A percentile compares a stretch with the other conserved stretches of the same genome.
Evolutionary conservation across 2,329 filamentous ascomycete genomes (phyloP).

Genomic region (Botrytis porri): DNA sequence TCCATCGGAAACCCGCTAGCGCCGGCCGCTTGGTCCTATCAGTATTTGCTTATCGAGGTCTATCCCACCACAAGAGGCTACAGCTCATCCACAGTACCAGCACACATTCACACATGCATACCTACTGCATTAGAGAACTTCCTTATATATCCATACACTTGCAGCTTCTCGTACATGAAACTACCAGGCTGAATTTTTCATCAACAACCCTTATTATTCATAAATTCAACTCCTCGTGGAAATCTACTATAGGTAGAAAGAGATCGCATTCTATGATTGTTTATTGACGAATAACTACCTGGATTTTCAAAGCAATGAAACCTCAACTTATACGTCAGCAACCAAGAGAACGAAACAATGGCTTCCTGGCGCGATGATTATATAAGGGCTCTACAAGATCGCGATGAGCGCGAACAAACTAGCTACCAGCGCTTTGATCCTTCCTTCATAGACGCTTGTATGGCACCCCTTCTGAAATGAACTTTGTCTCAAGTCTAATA

Average conservation of each 20-base stretch:
- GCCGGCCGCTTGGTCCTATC: constrained; percentile 25
- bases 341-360: constrained; percentile 28
- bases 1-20: constrained; percentile 18
- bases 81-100: not conserved
- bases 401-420: constrained; percentile 65
- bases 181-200: not conserved
- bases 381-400: constrained; percentile 66
- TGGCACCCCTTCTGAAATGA: constrained; percentile 32
- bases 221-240: not conserved
- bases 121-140: not conserved
- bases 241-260: not conserved
- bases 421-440: constrained; percentile 56
- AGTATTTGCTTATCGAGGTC: constrained; percentile 14
- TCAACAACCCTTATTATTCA: not conserved
- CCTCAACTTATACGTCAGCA: constrained; percentile 12
- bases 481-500: constrained; percentile 21
- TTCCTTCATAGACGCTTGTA: constrained; percentile 77
- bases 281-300: not conserved
- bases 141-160: constrained; percentile 13
- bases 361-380: constrained; percentile 74
- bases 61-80: not conserved
- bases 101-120: not conserved
- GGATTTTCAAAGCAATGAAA: constrained; percentile 18
- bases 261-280: not conserved
- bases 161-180: not conserved